Conservation (phyloP, 768 basidiomycete species). For the Suillus placidus region DNA sequence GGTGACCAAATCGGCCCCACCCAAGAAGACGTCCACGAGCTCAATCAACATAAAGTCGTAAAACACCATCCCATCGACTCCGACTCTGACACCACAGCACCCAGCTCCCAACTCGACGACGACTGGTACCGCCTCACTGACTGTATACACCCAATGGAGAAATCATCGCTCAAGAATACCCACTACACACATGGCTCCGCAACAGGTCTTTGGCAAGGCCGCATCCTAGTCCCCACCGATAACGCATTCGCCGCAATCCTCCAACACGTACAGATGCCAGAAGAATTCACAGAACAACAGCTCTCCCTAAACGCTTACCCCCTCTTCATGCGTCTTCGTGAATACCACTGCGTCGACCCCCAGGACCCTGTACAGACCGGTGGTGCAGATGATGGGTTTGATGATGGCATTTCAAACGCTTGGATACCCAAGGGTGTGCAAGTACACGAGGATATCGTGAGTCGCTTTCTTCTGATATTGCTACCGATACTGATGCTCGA, state of each 20-base stretch:
- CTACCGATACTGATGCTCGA: not conserved
- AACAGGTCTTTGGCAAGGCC: constrained; percentile 63
- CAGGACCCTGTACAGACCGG: constrained; percentile 32
- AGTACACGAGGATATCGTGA: constrained; percentile 26
- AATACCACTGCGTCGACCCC: constrained; percentile 54
- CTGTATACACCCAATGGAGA: constrained; percentile 44
- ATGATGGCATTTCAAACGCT: constrained; percentile 44
- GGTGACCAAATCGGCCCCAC: constrained; percentile 44
- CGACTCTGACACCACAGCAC: constrained; percentile 27
- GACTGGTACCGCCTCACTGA: constrained; percentile 58
- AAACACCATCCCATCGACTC: constrained; percentile 31
- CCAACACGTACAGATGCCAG: constrained; percentile 24
- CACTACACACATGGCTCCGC: constrained; percentile 55
- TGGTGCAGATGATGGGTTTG: constrained; percentile 20
- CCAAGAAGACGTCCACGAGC: constrained; percentile 60
- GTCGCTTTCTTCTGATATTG: not conserved
- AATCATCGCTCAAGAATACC: constrained; percentile 30
- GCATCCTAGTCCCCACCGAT: constrained; percentile 51
- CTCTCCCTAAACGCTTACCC: constrained; percentile 48
- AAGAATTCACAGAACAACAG: constrained; percentile 37
- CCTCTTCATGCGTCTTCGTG: constrained; percentile 59
- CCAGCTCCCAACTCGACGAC: constrained; percentile 54
- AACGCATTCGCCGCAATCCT: constrained; percentile 22
- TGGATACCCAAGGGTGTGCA: constrained; percentile 38
- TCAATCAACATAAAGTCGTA: constrained; percentile 49